Base-by-base conservation (phyloP, 495 filamentous ascomycete genomes). In the Xylaria bambusicola region DNA sequence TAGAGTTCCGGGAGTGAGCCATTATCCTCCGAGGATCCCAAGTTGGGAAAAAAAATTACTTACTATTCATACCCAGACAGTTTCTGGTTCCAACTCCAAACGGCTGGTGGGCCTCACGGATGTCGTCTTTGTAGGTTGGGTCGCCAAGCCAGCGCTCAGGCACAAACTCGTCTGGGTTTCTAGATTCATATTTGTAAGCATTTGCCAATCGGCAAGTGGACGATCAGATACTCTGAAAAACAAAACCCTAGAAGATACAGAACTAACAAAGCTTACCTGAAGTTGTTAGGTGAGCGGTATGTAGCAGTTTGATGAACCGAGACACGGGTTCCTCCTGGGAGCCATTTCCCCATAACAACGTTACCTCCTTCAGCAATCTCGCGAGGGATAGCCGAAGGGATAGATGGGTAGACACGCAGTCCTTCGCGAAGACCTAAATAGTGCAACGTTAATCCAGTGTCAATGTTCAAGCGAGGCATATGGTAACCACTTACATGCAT, bases 361-460 rank as follows among this genome's bases (percentile, higher is more conserved):
- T 69, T 73, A 6, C 84, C 84, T 0, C 70, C 72, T 10, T 65
- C 60, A 1, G 82, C 77, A 2, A 73, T 72, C 2, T 75, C 65
- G 0, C 84, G 74, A 3, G 77, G 77, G 5, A 80, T 61, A 0
- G 73, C 77, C 23, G 56, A 71, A 0, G 84, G 74, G 3, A 81
- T 70, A 1, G 84, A 82, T 5, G 84, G 81, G 58, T 84, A 83
- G 58, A 86, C 75, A 1, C 85, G 77, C 54, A 87, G 62, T 1
- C 73, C 75, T 65, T 88, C 85, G 38, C 82, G 68, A 0, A 86
- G 45, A 51, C 56, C 56, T 58, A 44, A 2, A 42, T 7, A 21
- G 27, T 15, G 1, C 2, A 31, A 36, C 2, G 8, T 5, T 33
- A 56, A 29, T 17, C 31, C 49, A 23, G 15, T 9, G 4, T 20